phyloP scores from a whole-genome alignment of 805 yeast genomes.

The Starmerella stellata region DNA sequence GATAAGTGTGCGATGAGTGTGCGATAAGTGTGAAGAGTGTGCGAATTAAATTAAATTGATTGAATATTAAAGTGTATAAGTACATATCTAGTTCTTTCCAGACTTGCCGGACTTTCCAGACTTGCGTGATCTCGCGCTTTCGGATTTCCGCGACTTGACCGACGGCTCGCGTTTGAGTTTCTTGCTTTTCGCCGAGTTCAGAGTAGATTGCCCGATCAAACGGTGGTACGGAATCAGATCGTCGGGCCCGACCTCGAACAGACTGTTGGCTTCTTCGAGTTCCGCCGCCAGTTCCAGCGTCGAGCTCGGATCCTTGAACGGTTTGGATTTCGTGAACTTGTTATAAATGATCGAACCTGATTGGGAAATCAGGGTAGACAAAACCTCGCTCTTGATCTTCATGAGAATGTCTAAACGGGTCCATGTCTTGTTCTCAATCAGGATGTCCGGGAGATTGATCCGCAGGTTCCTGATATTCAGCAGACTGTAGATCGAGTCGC shows the following conservation, averaged over 20 bases:
- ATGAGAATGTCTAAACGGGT: constrained; percentile 48
- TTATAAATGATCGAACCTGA: constrained; percentile 68
- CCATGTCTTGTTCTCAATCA: constrained; percentile 48
- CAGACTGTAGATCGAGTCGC: constrained; percentile 38
- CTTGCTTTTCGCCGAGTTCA: no score
- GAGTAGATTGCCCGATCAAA: background rate
- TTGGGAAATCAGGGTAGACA: constrained; percentile 26
- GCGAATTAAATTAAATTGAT: no score
- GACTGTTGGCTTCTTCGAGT: background rate
- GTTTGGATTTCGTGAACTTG: constrained; percentile 30
- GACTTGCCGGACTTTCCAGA: no score
- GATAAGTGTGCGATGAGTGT: no score
- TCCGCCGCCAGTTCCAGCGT: background rate
- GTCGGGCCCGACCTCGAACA: background rate
- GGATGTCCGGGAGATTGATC: constrained; percentile 44
- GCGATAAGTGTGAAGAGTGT: no score
- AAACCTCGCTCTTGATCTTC: constrained; percentile 36
- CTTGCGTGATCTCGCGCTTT: no score
- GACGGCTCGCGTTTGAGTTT: no score
- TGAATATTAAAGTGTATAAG: no score
- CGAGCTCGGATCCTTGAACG: background rate
- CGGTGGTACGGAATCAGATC: background rate
- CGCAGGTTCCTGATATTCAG: constrained; percentile 62
- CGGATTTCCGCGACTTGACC: no score
- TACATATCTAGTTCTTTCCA: no score